Percentiles rank a stretch among this genome's conserved stretches.
These are phyloP conservation scores for Fusarium caatingaense DNA, from an alignment of 2,329 filamentous ascomycete species.

Conservation along the genomic window DNA sequence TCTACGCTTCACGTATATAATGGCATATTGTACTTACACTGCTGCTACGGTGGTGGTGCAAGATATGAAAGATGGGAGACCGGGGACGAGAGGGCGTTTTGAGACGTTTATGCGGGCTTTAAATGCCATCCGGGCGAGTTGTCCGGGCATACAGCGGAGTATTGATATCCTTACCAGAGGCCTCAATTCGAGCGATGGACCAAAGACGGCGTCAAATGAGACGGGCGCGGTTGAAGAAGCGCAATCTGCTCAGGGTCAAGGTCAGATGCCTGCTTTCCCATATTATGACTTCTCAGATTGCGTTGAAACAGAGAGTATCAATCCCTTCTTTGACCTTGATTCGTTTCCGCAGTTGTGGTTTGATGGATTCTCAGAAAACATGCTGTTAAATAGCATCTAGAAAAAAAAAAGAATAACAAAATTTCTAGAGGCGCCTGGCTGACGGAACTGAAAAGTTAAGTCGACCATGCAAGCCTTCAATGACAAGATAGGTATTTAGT, in stretches of 20 bases:
- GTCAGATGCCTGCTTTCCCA: not conserved
- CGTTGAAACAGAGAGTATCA: not conserved
- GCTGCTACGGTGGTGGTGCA: not conserved
- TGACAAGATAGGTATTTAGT: not conserved
- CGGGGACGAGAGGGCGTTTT: not conserved
- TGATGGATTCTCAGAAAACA: not conserved
- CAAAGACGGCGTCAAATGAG: rapidly evolving
- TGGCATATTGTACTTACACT: constrained; percentile 3
- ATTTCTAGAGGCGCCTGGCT: too few relatives aligned
- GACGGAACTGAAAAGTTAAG: not conserved
- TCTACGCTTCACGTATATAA: not conserved
- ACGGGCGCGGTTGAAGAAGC: rapidly evolving
- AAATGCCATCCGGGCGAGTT: not conserved
- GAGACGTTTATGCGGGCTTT: not conserved
- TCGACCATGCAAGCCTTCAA: not conserved
- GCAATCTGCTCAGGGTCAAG: not conserved
- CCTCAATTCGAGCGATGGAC: not conserved
- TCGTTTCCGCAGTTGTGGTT: constrained; percentile 3
- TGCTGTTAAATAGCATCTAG: not conserved
- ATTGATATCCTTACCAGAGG: not conserved
- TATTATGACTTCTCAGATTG: not conserved
- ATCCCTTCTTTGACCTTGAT: not conserved
- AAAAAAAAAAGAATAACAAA: too few relatives aligned
- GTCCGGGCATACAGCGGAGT: not conserved
- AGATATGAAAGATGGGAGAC: not conserved